Conservation (phyloP, 2,329 filamentous ascomycete genomes). For the Xylaria sp. region DNA sequence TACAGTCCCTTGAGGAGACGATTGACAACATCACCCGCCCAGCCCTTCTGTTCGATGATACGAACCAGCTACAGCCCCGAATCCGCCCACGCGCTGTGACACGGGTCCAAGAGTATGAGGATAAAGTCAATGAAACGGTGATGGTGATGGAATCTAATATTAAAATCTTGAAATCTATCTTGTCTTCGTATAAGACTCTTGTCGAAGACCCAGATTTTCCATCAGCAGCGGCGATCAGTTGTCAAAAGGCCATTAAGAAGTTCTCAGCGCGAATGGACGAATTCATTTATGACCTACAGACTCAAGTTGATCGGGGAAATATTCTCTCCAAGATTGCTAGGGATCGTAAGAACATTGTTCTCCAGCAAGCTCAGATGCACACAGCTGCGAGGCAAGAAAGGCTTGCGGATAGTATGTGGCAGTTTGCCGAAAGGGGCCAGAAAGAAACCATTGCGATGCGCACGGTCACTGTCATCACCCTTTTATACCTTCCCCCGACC, state of each 20-base stretch:
- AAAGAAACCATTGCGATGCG: conserved; percentile 51
- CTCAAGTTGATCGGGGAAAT: conserved; percentile 50
- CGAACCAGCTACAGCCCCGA: conserved; percentile 16
- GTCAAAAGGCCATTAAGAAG: conserved; percentile 37
- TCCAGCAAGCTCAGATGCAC: conserved; percentile 41
- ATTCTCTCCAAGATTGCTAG: conserved; percentile 48
- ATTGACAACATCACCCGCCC: conserved; percentile 48
- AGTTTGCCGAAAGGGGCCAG: conserved; percentile 36
- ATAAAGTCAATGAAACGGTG: conserved; percentile 50
- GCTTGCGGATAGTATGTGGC: conserved; percentile 43
- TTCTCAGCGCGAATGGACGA: conserved; percentile 47
- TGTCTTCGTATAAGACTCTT: conserved; percentile 41
- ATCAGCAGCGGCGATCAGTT: conserved; percentile 19
- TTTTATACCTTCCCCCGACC: conserved; percentile 52
- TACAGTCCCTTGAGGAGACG: conserved; percentile 50
- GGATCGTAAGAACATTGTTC: conserved; percentile 49
- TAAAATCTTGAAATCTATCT: conserved; percentile 47
- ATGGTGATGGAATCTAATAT: conserved; percentile 52
- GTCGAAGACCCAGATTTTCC: conserved; percentile 40
- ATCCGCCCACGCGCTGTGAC: conserved; percentile 47
- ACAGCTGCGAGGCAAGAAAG: conserved; percentile 44
- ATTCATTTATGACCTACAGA: conserved; percentile 50
- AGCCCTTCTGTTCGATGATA: conserved; percentile 21
- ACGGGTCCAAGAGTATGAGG: conserved; percentile 50
- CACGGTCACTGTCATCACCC: conserved; percentile 50